A percentile compares a stretch with the other conserved stretches of the same genome.
Conservation (phyloP, 352 stramenopile species). For the Globisporangium spinosum region DNA sequence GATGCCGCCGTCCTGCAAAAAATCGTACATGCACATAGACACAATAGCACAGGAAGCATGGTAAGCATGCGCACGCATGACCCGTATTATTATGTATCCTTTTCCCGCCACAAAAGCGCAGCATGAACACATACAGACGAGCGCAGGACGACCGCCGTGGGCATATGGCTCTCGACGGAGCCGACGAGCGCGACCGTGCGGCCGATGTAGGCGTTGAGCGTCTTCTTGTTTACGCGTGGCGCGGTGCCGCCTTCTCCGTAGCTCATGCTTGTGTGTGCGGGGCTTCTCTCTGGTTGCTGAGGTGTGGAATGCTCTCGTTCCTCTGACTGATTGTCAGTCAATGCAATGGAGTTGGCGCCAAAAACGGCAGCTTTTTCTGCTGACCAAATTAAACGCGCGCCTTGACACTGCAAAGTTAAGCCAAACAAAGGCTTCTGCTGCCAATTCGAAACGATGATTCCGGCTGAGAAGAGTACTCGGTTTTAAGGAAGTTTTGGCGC, state of each 20-base stretch:
- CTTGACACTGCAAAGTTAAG: too few species aligned
- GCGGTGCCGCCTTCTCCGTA: constrained; percentile 59
- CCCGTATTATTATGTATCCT: not conserved
- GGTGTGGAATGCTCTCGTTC: not conserved
- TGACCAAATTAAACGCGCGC: too few species aligned
- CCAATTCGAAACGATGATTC: too few species aligned
- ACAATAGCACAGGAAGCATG: not conserved
- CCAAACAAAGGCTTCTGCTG: too few species aligned
- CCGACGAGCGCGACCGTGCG: constrained; percentile 76
- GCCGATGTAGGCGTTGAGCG: constrained; percentile 53
- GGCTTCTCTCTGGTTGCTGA: constrained; percentile 1
- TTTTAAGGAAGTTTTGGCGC: too few species aligned
- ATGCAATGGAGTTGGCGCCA: not conserved
- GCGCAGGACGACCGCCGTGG: constrained; percentile 64
- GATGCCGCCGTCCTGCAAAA: constrained; percentile 61
- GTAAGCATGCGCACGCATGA: not conserved
- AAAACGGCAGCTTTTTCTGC: not conserved
- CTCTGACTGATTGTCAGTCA: too few species aligned
- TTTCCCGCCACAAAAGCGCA: not conserved
- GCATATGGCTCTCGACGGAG: constrained; percentile 68
- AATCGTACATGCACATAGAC: constrained; percentile 5
- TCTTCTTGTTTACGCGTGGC: constrained; percentile 83
- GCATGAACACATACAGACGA: constrained; percentile 48
- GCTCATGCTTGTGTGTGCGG: constrained; percentile 32
- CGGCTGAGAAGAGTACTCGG: too few species aligned